Evolutionary conservation across 2,329 filamentous ascomycete genomes (phyloP).

Genomic region (Diaporthe longicolla): DNA sequence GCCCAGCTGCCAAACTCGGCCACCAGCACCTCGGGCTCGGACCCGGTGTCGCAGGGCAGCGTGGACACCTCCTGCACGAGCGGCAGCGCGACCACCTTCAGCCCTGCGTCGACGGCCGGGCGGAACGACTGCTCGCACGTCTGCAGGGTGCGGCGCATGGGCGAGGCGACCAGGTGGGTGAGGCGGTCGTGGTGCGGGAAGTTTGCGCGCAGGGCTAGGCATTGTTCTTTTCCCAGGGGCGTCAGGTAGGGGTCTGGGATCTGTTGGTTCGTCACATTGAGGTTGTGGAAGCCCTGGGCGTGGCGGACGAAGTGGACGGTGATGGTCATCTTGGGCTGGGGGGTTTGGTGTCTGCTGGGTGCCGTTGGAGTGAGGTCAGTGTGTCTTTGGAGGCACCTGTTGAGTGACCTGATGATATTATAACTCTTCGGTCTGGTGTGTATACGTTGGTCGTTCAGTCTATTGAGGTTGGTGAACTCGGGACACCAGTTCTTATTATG

Average conservation of each 20-base stretch:
- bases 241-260: constrained; percentile 87
- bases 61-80: constrained; percentile 84
- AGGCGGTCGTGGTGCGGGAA: constrained; percentile 78
- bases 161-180: constrained; percentile 82
- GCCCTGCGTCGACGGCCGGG: constrained; percentile 60
- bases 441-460: neutral
- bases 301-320: constrained; percentile 80
- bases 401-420: too few species aligned
- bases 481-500: neutral
- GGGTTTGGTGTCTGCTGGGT: neutral
- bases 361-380: neutral
- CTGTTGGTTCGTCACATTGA: constrained; percentile 76
- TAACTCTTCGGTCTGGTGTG: neutral
- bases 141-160: constrained; percentile 84
- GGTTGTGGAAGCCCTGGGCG: constrained; percentile 86
- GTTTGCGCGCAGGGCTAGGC: constrained; percentile 68
- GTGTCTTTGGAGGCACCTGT: neutral
- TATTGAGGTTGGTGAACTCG: neutral
- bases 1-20: constrained; percentile 74
- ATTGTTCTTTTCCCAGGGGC: constrained; percentile 81
- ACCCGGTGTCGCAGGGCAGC: constrained; percentile 83
- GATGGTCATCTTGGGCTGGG: constrained; percentile 58
- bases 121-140: constrained; percentile 81
- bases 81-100: constrained; percentile 76
- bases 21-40: constrained; percentile 65